These are phyloP conservation scores for Schizochytrium sp. DNA, from an alignment of 108 stramenopile species.

Conservation along the genomic window DNA sequence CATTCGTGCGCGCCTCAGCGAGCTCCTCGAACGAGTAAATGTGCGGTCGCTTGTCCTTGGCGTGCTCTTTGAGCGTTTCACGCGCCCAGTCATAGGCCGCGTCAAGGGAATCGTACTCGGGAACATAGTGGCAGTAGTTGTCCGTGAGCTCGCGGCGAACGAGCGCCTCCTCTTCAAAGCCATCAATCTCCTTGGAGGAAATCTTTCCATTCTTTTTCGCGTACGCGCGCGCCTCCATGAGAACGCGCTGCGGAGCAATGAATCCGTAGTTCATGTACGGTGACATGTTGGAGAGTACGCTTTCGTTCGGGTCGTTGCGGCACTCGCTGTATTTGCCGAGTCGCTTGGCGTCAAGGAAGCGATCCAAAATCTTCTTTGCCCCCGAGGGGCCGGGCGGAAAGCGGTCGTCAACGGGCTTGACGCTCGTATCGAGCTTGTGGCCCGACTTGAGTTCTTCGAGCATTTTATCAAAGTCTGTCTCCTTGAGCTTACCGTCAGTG, in stretches of 20 bases:
- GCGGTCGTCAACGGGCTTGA: slow-evolving; percentile 50
- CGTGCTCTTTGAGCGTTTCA: slow-evolving; percentile 72
- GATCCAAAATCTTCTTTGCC: slow-evolving; percentile 60
- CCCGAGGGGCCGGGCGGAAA: slow-evolving; percentile 58
- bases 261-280: slow-evolving; percentile 79
- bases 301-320: slow-evolving; percentile 84
- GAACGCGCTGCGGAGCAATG: slow-evolving; percentile 68
- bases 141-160: slow-evolving; percentile 89
- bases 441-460: slow-evolving; percentile 28
- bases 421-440: slow-evolving; percentile 45
- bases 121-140: slow-evolving; percentile 86
- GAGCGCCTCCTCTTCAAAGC: slow-evolving; percentile 88
- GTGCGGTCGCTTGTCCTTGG: slow-evolving; percentile 68
- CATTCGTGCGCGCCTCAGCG: slow-evolving; percentile 76
- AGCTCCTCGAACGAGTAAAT: slow-evolving; percentile 71
- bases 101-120: slow-evolving; percentile 72
- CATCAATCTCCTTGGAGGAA: slow-evolving; percentile 60
- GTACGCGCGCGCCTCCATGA: slow-evolving; percentile 56
- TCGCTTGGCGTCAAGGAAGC: slow-evolving; percentile 49
- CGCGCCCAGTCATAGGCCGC: slow-evolving; percentile 80
- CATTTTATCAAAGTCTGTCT: slow-evolving; percentile 21
- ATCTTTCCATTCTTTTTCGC: slow-evolving; percentile 39
- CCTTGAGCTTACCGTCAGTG: background rate
- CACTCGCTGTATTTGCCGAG: slow-evolving; percentile 63
- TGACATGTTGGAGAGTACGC: slow-evolving; percentile 67